Percentiles rank a stretch among this genome's conserved stretches.
These are phyloP conservation scores for Skeletonema costatum DNA, from an alignment of 108 stramenopile genomes.

Conservation along the genomic window DNA sequence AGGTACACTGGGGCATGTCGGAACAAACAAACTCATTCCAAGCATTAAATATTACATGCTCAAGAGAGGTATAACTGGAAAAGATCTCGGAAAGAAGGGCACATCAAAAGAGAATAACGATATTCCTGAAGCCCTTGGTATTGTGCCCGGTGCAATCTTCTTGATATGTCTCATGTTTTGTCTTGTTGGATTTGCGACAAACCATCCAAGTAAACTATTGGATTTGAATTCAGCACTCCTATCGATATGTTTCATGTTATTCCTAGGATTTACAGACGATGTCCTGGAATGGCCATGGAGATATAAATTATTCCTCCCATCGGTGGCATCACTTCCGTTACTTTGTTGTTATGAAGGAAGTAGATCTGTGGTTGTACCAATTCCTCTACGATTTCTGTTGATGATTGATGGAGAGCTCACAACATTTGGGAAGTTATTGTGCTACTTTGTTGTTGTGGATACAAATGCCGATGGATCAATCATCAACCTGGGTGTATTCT, in stretches of 20 bases:
- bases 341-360: conserved; percentile 93
- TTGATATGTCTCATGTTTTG: conserved; percentile 88
- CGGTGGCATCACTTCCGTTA: conserved; percentile 94
- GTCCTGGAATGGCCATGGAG: conserved; percentile 98
- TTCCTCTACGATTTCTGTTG: conserved; percentile 60
- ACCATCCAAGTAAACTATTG: conserved; percentile 69
- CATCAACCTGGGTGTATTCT: conserved; percentile 85
- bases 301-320: conserved; percentile 94
- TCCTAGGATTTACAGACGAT: conserved; percentile 97
- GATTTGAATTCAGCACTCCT: conserved; percentile 91
- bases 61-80: conserved; percentile 79
- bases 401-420: conserved; percentile 65
- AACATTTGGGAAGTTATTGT: conserved; percentile 52
- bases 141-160: conserved; percentile 92
- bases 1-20: conserved; percentile 31
- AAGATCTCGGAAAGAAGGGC: conserved; percentile 90
- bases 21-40: conserved; percentile 44
- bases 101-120: conserved; percentile 61
- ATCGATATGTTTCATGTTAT: conserved; percentile 96
- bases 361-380: conserved; percentile 92
- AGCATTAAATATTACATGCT: conserved; percentile 63
- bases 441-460: conserved; percentile 69
- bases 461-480: conserved; percentile 71
- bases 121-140: conserved; percentile 93
- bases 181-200: conserved; percentile 84